Percentiles rank a stretch among this genome's conserved stretches.
Evolutionary conservation across 2,329 filamentous ascomycete species (phyloP).

Genomic region (Hymenoscyphus linearis): DNA sequence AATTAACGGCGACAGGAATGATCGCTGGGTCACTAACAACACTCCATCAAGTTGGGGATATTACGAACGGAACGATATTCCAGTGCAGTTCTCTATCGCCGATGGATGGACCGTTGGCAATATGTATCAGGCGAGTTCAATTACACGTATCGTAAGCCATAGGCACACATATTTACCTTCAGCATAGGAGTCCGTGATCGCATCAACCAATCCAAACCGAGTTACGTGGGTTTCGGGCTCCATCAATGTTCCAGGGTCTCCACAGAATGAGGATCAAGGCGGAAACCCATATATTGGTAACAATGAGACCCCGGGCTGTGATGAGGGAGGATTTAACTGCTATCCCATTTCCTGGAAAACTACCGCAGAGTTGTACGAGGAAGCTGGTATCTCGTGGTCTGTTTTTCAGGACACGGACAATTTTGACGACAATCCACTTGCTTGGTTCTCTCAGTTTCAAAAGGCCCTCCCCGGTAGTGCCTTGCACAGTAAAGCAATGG

Average conservation of each 20-base stretch:
- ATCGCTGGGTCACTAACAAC: conserved; percentile 48
- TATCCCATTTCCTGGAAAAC: conserved; percentile 45
- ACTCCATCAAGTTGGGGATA: conserved; percentile 47
- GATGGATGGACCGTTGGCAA: conserved; percentile 47
- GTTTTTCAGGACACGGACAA: conserved; percentile 42
- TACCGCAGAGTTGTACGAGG: conserved; percentile 38
- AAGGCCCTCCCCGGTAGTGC: conserved; percentile 34
- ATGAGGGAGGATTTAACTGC: conserved; percentile 37
- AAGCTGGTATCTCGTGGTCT: conserved; percentile 41
- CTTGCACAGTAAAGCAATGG: conserved; percentile 37
- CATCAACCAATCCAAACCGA: conserved; percentile 41
- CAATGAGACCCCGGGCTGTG: conserved; percentile 42
- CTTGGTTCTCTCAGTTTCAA: conserved; percentile 43
- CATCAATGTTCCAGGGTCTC: conserved; percentile 40
- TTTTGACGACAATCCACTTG: conserved; percentile 44
- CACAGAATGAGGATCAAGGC: conserved; percentile 36
- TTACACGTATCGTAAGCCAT: no score
- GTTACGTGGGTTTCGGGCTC: conserved; percentile 41
- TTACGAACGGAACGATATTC: conserved; percentile 43
- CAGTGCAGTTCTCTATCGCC: conserved; percentile 47
- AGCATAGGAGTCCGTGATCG: conserved; percentile 38
- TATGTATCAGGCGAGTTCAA: conserved; percentile 35
- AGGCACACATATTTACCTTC: background rate
- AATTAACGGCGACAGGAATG: conserved; percentile 32
- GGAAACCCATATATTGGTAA: conserved; percentile 40